These are phyloP conservation scores for Mercurialis annua DNA, from an alignment of 345 rosid species.

Conservation along the genomic window DNA sequence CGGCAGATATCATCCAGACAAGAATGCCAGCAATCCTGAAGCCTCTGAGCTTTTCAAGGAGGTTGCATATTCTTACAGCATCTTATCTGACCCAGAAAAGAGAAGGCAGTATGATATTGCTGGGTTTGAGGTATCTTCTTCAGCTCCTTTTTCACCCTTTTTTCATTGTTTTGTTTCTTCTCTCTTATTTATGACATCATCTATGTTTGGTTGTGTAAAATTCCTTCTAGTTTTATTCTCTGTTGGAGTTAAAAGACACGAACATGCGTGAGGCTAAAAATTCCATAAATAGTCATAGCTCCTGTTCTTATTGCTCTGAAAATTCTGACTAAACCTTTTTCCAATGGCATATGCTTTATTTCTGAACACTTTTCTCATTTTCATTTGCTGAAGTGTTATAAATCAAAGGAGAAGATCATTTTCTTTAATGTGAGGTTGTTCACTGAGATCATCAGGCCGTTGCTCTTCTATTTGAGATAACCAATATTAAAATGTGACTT, in stretches of 20 bases:
- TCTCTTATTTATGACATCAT: background rate
- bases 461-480: no score
- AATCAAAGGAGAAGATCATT: no score
- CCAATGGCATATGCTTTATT: background rate
- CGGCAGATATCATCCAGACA: conserved; percentile 95
- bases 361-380: background rate
- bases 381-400: background rate
- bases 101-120: conserved; percentile 94
- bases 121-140: conserved; percentile 78
- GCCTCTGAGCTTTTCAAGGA: conserved; percentile 95
- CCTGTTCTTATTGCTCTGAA: background rate
- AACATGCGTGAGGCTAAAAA: background rate
- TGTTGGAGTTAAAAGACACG: conserved; percentile 2
- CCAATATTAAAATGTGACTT: no score
- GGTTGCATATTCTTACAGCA: conserved; percentile 96
- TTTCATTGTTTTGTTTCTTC: background rate
- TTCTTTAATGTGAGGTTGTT: no score
- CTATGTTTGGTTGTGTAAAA: background rate
- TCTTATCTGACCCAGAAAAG: conserved; percentile 96
- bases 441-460: no score
- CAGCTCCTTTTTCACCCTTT: background rate
- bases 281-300: background rate
- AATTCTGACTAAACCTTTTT: background rate
- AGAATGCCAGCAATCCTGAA: conserved; percentile 90
- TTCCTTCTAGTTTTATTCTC: background rate